Conservation (phyloP, 116 monocot species). For the Papilionanthe hybrid region DNA sequence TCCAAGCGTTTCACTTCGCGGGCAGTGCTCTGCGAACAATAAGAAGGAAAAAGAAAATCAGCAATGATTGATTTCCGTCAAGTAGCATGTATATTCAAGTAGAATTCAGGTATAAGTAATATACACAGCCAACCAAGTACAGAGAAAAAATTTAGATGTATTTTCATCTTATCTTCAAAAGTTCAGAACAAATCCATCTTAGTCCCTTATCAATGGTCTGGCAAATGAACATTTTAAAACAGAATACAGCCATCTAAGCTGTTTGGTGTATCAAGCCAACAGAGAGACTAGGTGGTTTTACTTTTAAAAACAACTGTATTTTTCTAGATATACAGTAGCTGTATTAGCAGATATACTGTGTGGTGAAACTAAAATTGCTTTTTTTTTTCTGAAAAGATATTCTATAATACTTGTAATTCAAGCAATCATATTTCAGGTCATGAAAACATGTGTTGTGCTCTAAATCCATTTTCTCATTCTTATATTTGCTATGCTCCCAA, state of each 20-base stretch:
- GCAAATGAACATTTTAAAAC: background rate
- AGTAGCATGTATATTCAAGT: conserved; percentile 1
- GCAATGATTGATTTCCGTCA: background rate
- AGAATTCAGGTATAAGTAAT: background rate
- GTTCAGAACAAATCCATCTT: background rate
- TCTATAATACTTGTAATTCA: no score
- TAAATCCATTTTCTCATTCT: no score
- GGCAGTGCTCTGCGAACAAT: conserved; percentile 52
- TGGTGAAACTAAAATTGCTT: no score
- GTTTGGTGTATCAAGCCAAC: background rate
- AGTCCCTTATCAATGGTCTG: background rate
- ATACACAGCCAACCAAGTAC: background rate
- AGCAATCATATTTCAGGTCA: no score
- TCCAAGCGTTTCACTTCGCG: conserved; percentile 94
- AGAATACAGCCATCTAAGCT: background rate
- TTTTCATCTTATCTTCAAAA: background rate
- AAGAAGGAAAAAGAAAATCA: conserved; percentile 5
- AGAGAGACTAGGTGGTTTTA: background rate
- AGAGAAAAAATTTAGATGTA: background rate
- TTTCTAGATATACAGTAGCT: background rate
- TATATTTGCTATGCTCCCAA: no score
- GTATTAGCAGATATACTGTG: no score
- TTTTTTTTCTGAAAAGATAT: no score
- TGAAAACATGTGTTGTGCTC: no score
- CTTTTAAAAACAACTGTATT: background rate